Conservation (phyloP, 495 filamentous ascomycete species). For the Aspergillus bertholletiae region DNA sequence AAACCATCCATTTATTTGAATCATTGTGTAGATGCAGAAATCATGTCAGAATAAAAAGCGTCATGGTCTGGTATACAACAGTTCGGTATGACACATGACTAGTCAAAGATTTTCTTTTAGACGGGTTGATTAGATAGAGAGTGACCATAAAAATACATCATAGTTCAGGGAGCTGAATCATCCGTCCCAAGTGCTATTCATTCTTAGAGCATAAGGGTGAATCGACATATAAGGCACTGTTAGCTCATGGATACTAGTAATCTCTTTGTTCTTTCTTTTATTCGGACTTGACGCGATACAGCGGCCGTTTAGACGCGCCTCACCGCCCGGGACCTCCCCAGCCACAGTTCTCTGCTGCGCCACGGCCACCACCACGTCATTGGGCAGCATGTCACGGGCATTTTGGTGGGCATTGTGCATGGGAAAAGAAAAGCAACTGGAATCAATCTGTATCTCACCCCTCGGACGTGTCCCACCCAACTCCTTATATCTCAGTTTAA, state of each 20-base stretch:
- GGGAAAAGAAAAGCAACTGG: neutral
- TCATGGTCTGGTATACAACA: conserved; percentile 6
- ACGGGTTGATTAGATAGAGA: neutral
- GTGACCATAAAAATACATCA: neutral
- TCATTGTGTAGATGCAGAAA: conserved; percentile 24
- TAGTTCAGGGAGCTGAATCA: neutral
- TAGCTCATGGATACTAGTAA: neutral
- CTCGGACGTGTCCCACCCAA: neutral
- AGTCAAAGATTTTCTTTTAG: neutral
- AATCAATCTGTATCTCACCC: neutral
- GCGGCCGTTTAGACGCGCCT: neutral
- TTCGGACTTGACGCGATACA: conserved; percentile 1
- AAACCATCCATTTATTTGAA: conserved; percentile 28
- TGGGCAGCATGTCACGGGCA: conserved; percentile 15
- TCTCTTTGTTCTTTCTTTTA: neutral
- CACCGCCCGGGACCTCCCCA: neutral
- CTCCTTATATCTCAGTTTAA: neutral
- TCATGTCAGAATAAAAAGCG: neutral
- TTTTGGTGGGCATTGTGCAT: neutral
- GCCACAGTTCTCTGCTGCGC: neutral
- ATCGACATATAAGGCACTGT: neutral
- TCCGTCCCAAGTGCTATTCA: neutral
- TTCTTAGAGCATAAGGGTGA: neutral
- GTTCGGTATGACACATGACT: neutral
- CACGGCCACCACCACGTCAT: conserved; percentile 35